Conservation (phyloP, 306 rosid species). For the Gastrolobium bilobum region DNA sequence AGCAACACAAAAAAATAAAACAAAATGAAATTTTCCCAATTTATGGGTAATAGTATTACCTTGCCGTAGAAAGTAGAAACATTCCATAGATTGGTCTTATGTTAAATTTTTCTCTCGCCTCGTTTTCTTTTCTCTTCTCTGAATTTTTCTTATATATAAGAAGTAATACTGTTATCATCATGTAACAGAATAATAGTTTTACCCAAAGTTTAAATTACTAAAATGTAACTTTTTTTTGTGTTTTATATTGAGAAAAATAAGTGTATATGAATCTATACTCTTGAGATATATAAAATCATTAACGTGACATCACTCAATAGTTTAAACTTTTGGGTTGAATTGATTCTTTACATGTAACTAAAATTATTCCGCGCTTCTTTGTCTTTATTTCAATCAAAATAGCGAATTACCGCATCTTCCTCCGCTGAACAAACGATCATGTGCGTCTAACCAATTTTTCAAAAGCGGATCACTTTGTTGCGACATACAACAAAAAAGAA, state of each 20-base stretch:
- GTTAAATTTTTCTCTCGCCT: no score
- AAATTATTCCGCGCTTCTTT: slow-evolving; percentile 39
- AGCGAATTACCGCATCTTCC: not conserved
- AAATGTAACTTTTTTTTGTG: not conserved
- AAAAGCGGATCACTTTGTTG: slow-evolving; percentile 43
- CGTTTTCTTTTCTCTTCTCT: no score
- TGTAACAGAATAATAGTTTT: no score
- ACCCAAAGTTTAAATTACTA: not conserved
- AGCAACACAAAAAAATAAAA: slow-evolving; percentile 12
- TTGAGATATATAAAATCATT: no score
- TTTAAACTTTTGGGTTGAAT: no score
- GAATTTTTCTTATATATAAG: no score
- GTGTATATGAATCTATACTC: not conserved
- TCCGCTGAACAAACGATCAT: slow-evolving; percentile 10
- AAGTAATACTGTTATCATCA: no score
- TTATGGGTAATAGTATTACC: no score
- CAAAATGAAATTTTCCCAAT: not conserved
- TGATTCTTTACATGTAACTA: no score
- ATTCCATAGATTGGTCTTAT: no score
- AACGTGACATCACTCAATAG: no score
- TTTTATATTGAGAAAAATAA: not conserved
- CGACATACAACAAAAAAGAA: not conserved
- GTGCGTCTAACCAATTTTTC: slow-evolving; percentile 29
- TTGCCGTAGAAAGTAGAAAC: no score
- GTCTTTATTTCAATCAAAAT: slow-evolving; percentile 7